Evolutionary conservation across 257 asterid genomes (phyloP).

Genomic region (Rubia yunnanensis): DNA sequence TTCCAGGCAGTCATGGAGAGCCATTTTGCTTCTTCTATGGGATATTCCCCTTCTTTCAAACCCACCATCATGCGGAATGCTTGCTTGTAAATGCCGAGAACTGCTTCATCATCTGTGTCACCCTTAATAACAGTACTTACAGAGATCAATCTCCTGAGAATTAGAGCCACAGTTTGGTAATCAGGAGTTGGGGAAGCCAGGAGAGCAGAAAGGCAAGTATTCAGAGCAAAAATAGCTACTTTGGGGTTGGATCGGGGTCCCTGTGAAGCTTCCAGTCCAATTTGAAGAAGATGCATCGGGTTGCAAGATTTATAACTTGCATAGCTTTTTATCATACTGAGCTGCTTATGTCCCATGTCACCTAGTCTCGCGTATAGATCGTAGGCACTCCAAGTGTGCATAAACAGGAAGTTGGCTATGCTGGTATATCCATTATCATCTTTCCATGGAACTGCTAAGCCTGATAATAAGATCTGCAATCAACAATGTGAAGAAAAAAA

Average conservation of each 20-base stretch:
- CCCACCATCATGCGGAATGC: conserved; percentile 89
- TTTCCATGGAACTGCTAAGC: conserved; percentile 24
- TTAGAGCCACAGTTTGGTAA: conserved; percentile 52
- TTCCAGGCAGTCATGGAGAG: conserved; percentile 95
- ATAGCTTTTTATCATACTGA: conserved; percentile 45
- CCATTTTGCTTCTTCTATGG: conserved; percentile 88
- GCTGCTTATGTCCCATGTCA: conserved; percentile 59
- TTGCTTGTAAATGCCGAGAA: conserved; percentile 55
- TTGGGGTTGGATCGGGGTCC: conserved; percentile 70
- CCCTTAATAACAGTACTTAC: conserved; percentile 36
- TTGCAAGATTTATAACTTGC: conserved; percentile 59
- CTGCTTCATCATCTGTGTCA: conserved; percentile 46
- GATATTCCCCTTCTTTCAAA: conserved; percentile 77
- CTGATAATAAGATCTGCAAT: conserved; percentile 54
- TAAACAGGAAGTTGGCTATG: conserved; percentile 52
- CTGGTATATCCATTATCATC: conserved; percentile 25
- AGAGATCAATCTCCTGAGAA: conserved; percentile 63
- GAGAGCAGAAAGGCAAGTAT: conserved; percentile 55
- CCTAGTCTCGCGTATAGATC: conserved; percentile 65
- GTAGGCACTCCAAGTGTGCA: conserved; percentile 75
- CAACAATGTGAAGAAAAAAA: conserved; percentile 7
- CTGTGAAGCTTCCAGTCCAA: conserved; percentile 74
- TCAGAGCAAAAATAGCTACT: conserved; percentile 60
- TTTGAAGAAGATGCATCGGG: conserved; percentile 61
- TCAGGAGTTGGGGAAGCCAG: conserved; percentile 74